phyloP scores from a whole-genome alignment of 2,329 filamentous ascomycete species.

The Talaromyces albobiverticillius region DNA sequence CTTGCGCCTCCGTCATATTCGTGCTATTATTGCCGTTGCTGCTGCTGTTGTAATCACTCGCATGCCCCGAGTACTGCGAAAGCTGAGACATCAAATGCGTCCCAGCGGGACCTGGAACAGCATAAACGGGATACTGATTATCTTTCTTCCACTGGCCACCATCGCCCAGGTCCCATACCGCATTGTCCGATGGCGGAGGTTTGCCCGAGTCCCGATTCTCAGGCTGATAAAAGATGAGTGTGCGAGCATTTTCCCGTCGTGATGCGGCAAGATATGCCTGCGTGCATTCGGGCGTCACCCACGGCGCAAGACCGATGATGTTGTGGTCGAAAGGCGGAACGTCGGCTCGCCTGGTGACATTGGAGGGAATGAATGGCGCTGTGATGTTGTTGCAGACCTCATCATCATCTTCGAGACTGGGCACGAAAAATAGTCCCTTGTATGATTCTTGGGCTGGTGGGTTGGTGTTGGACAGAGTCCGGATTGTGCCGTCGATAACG shows the following conservation, averaged over 20 bases:
- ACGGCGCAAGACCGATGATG: slow-evolving; percentile 79
- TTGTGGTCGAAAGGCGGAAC: slow-evolving; percentile 66
- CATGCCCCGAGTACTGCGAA: slow-evolving; percentile 72
- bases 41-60: slow-evolving; percentile 47
- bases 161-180: slow-evolving; percentile 69
- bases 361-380: slow-evolving; percentile 65
- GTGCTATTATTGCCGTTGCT: background rate
- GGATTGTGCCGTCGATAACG: slow-evolving; percentile 57
- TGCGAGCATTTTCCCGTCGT: slow-evolving; percentile 60
- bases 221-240: slow-evolving; percentile 56
- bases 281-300: slow-evolving; percentile 74
- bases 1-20: background rate
- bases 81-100: slow-evolving; percentile 67
- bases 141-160: slow-evolving; percentile 66
- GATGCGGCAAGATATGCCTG: slow-evolving; percentile 64
- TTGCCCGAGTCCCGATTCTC: slow-evolving; percentile 46
- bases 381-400: slow-evolving; percentile 61
- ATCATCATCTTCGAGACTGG: slow-evolving; percentile 59
- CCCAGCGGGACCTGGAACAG: slow-evolving; percentile 68
- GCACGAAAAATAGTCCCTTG: slow-evolving; percentile 81
- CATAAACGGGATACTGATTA: slow-evolving; percentile 80
- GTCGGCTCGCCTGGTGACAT: slow-evolving; percentile 70
- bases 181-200: slow-evolving; percentile 64
- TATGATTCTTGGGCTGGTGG: slow-evolving; percentile 61
- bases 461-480: slow-evolving; percentile 70